phyloP scores from a whole-genome alignment of 2,329 filamentous ascomycete genomes.

The Cladobotryum mycophilum region DNA sequence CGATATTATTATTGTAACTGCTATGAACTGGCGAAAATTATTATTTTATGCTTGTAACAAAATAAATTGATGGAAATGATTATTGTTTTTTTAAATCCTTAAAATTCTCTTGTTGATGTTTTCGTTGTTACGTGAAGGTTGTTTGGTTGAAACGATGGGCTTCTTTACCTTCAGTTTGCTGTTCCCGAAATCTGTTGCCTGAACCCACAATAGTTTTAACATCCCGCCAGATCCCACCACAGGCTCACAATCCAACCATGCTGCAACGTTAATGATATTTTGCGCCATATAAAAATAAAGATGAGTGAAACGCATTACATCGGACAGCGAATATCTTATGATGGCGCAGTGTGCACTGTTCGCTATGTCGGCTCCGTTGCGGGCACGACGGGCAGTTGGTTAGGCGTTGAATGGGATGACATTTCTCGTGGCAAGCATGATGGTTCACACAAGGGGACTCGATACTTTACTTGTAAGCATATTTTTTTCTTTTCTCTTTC shows the following conservation, averaged over 20 bases:
- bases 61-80: background rate
- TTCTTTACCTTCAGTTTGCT: background rate
- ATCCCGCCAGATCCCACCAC: background rate
- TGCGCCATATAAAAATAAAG: background rate
- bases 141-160: background rate
- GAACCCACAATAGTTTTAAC: constrained; percentile 11
- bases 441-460: constrained; percentile 69
- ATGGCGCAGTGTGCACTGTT: constrained; percentile 72
- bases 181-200: constrained; percentile 17
- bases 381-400: constrained; percentile 73
- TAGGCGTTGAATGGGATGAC: constrained; percentile 97
- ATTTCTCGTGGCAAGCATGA: constrained; percentile 80
- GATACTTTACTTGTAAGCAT: constrained; percentile 72
- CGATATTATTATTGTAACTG: background rate
- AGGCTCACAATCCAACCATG: background rate
- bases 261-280: no score
- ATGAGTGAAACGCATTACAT: constrained; percentile 41
- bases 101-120: background rate
- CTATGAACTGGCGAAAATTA: background rate
- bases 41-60: background rate
- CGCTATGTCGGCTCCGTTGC: constrained; percentile 73
- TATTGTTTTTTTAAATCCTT: no score
- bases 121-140: background rate
- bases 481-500: background rate
- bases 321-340: constrained; percentile 76